Evolutionary conservation across 768 basidiomycete genomes (phyloP).

Genomic region (Clitopilus hobsonii): DNA sequence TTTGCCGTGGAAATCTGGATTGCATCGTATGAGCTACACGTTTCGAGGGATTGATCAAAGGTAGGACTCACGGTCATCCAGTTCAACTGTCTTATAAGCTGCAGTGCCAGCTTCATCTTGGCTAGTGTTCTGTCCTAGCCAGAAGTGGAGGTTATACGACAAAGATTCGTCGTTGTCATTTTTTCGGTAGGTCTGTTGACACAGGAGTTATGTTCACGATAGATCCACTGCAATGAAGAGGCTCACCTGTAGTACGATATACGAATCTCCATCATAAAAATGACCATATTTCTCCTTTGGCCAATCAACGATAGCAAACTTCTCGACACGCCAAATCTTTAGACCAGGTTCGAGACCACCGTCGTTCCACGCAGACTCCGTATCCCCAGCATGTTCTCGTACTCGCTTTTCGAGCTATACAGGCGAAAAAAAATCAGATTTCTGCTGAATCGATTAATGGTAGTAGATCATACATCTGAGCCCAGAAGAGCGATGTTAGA

Average conservation of each 20-base stretch:
- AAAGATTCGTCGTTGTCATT: slow-evolving; percentile 39
- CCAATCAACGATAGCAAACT: slow-evolving; percentile 52
- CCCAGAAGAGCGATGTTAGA: slow-evolving; percentile 61
- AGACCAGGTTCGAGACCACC: slow-evolving; percentile 40
- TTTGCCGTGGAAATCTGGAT: slow-evolving; percentile 46
- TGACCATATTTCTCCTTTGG: slow-evolving; percentile 43
- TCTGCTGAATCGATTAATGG: background rate
- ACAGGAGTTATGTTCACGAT: background rate
- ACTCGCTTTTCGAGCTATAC: slow-evolving; percentile 55
- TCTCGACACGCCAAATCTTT: slow-evolving; percentile 57
- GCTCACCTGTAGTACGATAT: slow-evolving; percentile 54
- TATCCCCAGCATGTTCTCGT: slow-evolving; percentile 45
- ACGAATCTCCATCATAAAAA: slow-evolving; percentile 65
- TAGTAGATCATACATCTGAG: slow-evolving; percentile 44
- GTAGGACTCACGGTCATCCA: slow-evolving; percentile 53
- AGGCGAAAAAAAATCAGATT: background rate
- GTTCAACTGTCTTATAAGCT: slow-evolving; percentile 63
- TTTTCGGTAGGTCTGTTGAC: slow-evolving; percentile 51
- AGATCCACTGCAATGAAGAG: slow-evolving; percentile 9
- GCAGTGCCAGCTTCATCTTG: slow-evolving; percentile 62
- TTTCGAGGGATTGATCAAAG: background rate
- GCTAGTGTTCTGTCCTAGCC: slow-evolving; percentile 54
- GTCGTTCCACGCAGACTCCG: slow-evolving; percentile 45
- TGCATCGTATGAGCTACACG: background rate
- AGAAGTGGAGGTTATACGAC: slow-evolving; percentile 61